Base-by-base conservation (phyloP, 805 yeast genomes). In the Yamadazyma scolyti region DNA sequence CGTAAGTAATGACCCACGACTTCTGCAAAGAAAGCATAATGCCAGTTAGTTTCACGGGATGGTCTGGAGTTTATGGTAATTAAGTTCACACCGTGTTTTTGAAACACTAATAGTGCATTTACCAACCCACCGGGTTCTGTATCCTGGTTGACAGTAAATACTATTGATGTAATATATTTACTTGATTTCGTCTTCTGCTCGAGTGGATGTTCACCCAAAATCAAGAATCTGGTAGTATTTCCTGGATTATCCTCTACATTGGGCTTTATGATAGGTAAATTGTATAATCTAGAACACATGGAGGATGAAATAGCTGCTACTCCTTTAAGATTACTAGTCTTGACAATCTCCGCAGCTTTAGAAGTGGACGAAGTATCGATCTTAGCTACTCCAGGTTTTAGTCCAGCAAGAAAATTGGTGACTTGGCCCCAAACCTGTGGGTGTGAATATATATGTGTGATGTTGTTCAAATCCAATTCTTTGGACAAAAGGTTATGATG, bases 371-470 rank as follows among this genome's bases (percentile, higher is more conserved):
- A 66, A 2, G 80, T 68, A 54, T 88, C 96, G 11, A 82, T 65
- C 14, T 20, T 28, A 7, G 13, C 15, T 22, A 61, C 54, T 27
- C 48, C 50, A 9, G 51, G 33, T 23, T 49, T 36, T 50, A 63
- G 39, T 12, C 62, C 30, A 19, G 40, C 30, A 24, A 83, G 51
- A 61, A 84, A 93, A 14, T 61, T 53, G 3, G 71, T 62, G 29
- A 85, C 80, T 53, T 90, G 98, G 7, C 96, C 94, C 98, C 98
- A 90, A 0, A 89, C 98, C 55, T 90, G 98, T 2, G 98, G 97
- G 57, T 90, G 98, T 3, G 96, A 84, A 59, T 84, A 85, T 12
- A 90, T 71, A 19, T 68, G 73, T 10, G 51, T 56, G 30, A 88
- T 71, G 9, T 67, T 52, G 1, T 53, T 41, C 3, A 81, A 43